Evolutionary conservation across 768 basidiomycete genomes (phyloP), one percentile per base, ranked within the genome.

Genomic region (Leucocoprinus birnbaumii): DNA sequence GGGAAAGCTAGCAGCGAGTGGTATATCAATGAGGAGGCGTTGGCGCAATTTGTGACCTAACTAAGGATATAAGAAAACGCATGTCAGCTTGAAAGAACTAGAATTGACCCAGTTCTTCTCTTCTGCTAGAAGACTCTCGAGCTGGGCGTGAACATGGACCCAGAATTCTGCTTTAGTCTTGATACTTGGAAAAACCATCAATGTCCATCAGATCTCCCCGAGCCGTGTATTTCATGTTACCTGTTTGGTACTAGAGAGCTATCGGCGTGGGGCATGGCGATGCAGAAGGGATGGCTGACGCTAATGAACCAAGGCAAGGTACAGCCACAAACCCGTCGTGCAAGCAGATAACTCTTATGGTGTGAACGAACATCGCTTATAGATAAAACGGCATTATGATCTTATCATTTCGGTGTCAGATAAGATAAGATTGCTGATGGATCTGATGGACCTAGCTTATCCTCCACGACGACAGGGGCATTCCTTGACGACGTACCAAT

Each of bases 1-100:
- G 75, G 70, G 59, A 87, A 95, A 14, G 84, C 84, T 45, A 83
- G 79, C 44, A 94, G 79, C 10, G 89, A 79, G 62, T 86, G 84
- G 73, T 84, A 96, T 41, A 97, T 79, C 49, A 95, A 70, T 6
- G 91, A 85, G 22, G 91, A 82, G 0, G 91, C 80, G 65, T 95
- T 96, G 41, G 92, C 83, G 19, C 94, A 77, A 66, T 93, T 94
- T n/a, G 93, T 83, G 40, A 96, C 79, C 91, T 93, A 19, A 43
- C 47, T 46, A 54, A 22, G 47, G 57, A 56, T 24, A 21, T 58
- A 38, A 38, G 38, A 52, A 38, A 52, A 38, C 27, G 24, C 19
- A 38, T 21, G 7, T 2, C 10, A 9, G 10, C n/a, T 14, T 19
- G 11, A 56, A 3, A 5, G 21, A 21, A 46, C 11, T 19, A 7